phyloP scores from a whole-genome alignment of 257 asterid species.

The Solanum clarkiae region DNA sequence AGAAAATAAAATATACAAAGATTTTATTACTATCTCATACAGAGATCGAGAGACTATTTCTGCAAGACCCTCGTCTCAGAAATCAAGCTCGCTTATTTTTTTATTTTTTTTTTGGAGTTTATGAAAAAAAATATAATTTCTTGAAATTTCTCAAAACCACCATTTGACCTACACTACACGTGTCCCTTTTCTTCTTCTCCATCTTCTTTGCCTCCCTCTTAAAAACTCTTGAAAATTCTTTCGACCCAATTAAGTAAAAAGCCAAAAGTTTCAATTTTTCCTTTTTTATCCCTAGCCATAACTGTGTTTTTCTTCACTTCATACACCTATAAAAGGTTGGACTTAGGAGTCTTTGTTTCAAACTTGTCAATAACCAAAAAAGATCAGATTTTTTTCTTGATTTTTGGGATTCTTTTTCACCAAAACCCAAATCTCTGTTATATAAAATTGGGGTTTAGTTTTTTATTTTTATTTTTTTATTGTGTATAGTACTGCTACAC shows the following conservation, averaged over 20 bases:
- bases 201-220: neutral
- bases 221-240: neutral
- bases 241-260: neutral
- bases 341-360: neutral
- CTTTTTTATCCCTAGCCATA: neutral
- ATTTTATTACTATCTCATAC: no score
- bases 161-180: neutral
- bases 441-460: neutral
- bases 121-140: neutral
- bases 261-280: neutral
- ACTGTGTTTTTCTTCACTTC: neutral
- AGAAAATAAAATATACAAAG: no score
- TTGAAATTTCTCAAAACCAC: neutral
- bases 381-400: neutral
- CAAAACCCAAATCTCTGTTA: neutral
- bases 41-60: no score
- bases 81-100: neutral
- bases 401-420: neutral
- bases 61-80: no score
- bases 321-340: neutral
- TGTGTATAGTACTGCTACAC: neutral
- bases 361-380: neutral
- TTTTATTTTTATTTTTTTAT: neutral
- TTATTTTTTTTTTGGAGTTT: neutral
- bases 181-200: neutral